Conservation (phyloP, 352 stramenopile genomes). For the Pythium aristosporum region DNA sequence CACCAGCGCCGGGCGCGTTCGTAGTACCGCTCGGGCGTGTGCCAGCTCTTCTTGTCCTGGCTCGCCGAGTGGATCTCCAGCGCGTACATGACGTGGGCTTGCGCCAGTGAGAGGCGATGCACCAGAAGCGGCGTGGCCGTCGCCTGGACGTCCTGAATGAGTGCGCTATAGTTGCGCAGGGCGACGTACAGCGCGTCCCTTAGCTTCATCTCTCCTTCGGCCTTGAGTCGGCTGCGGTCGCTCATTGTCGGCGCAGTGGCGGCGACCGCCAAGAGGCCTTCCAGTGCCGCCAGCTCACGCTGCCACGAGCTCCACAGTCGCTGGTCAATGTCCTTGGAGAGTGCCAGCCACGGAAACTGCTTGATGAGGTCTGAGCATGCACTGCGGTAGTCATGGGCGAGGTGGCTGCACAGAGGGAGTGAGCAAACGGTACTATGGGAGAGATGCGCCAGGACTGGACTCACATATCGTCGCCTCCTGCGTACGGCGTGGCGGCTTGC, state of each 20-base stretch:
- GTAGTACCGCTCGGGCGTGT: constrained; percentile 25
- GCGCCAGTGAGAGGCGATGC: constrained; percentile 21
- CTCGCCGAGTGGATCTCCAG: constrained; percentile 20
- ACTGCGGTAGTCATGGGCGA: constrained; percentile 21
- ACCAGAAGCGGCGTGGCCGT: constrained; percentile 15
- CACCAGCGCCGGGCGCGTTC: constrained; percentile 20
- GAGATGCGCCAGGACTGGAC: neutral
- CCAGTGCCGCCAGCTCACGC: constrained; percentile 42
- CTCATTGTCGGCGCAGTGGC: neutral
- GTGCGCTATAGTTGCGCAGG: constrained; percentile 22
- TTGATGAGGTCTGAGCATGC: constrained; percentile 23
- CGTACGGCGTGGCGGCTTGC: neutral
- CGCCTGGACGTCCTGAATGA: constrained; percentile 28
- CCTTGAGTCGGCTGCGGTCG: neutral
- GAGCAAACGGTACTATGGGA: neutral
- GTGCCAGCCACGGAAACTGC: constrained; percentile 20
- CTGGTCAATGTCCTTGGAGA: constrained; percentile 39
- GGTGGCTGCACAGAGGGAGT: constrained; percentile 9
- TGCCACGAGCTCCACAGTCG: constrained; percentile 72
- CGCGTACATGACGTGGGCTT: constrained; percentile 27
- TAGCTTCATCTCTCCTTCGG: constrained; percentile 17
- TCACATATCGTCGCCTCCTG: constrained; percentile 1
- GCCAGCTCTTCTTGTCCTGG: constrained; percentile 21
- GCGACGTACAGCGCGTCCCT: constrained; percentile 22
- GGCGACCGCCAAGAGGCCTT: constrained; percentile 14